Evolutionary conservation across 2,329 filamentous ascomycete species (phyloP).

Genomic region (Lasiodiplodia citricola): DNA sequence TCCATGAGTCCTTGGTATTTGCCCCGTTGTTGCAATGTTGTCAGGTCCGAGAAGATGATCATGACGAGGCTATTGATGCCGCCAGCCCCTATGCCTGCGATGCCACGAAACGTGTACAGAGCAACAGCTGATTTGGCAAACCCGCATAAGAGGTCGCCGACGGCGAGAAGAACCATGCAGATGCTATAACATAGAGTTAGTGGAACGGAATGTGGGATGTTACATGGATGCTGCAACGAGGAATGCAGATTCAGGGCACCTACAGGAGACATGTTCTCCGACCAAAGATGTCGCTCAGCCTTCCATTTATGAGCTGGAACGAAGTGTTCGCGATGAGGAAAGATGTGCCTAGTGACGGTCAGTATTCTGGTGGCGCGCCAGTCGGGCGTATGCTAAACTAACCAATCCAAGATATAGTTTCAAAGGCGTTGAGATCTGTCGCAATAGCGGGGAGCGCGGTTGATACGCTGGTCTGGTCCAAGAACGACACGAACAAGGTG

Average conservation of each 20-base stretch:
- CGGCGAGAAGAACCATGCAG: conserved; percentile 21
- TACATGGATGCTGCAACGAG: not conserved
- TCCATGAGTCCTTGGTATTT: conserved; percentile 45
- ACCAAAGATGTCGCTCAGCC: conserved; percentile 39
- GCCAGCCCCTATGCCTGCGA: conserved; percentile 39
- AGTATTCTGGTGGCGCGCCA: not conserved
- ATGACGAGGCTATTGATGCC: conserved; percentile 39
- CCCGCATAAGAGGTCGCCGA: conserved; percentile 38
- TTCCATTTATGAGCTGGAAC: conserved; percentile 23
- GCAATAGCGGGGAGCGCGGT: conserved; percentile 51
- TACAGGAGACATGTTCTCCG: conserved; percentile 22
- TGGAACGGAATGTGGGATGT: not conserved
- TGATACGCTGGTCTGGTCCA: conserved; percentile 49
- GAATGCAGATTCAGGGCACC: not conserved
- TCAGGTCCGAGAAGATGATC: conserved; percentile 46
- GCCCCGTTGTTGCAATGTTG: conserved; percentile 43
- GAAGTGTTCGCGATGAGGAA: conserved; percentile 32
- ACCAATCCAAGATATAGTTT: conserved; percentile 17
- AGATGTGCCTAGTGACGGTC: conserved; percentile 23
- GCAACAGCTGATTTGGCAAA: conserved; percentile 33
- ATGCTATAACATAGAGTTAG: not conserved
- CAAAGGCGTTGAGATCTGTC: conserved; percentile 35
- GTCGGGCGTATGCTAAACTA: not conserved
- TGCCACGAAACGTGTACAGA: conserved; percentile 40
- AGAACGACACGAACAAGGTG: conserved; percentile 39